Conservation (phyloP, 1,284 basidiomycete species). For the Ustilago xerochloae region DNA sequence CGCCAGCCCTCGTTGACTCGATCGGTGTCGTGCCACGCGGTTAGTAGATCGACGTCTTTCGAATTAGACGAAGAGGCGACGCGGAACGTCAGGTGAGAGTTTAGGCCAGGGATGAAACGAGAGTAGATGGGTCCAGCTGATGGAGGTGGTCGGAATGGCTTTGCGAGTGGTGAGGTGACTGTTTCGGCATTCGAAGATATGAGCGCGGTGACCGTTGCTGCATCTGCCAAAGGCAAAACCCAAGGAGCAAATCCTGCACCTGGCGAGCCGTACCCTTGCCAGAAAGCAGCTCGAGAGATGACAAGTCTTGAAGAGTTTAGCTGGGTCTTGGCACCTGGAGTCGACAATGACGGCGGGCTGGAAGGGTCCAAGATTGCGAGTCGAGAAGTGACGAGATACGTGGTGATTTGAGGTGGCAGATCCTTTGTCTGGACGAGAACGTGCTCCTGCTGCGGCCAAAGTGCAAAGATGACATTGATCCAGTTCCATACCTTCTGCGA, state of each 20-base stretch:
- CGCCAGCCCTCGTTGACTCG: slow-evolving; percentile 64
- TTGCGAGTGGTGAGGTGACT: slow-evolving; percentile 12
- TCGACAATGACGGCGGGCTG: slow-evolving; percentile 5
- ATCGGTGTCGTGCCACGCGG: slow-evolving; percentile 61
- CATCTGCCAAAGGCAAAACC: slow-evolving; percentile 33
- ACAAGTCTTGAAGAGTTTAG: slow-evolving; percentile 24
- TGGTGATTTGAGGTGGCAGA: slow-evolving; percentile 2
- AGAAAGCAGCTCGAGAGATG: slow-evolving; percentile 55
- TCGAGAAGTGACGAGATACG: slow-evolving; percentile 19
- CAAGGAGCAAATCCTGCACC: slow-evolving; percentile 35
- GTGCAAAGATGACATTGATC: slow-evolving; percentile 44
- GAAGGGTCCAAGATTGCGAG: slow-evolving; percentile 49
- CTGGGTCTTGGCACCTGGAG: slow-evolving; percentile 12
- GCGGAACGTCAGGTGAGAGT: slow-evolving; percentile 59
- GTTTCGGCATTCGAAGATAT: slow-evolving; percentile 28
- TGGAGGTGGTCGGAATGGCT: slow-evolving; percentile 20
- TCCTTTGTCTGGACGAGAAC: slow-evolving; percentile 6
- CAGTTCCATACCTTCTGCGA: slow-evolving; percentile 44
- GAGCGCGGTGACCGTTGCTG: slow-evolving; percentile 15
- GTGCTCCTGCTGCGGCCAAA: slow-evolving; percentile 59
- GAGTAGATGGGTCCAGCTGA: slow-evolving; percentile 49
- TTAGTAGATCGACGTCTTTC: slow-evolving; percentile 54
- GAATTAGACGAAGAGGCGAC: slow-evolving; percentile 42
- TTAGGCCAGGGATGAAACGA: slow-evolving; percentile 56
- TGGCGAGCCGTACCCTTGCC: slow-evolving; percentile 53